Base-by-base conservation (phyloP, 78 protist genomes). In the Guillardia theta region DNA sequence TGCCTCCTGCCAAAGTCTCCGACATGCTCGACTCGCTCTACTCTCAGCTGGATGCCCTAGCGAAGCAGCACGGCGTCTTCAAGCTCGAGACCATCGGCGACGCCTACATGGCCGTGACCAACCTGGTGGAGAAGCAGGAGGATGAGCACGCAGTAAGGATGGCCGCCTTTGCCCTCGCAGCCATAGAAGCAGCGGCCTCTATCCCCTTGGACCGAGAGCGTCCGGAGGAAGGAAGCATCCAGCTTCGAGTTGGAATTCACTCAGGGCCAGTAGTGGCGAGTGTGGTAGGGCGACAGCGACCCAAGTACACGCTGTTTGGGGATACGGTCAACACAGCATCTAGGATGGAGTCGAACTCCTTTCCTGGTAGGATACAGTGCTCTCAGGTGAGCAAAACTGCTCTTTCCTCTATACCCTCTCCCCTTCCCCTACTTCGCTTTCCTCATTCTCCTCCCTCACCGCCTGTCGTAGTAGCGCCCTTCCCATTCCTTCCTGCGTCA, bases 241-340 rank as follows among this genome's bases (percentile, higher is more conserved):
- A 24, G 21, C 36, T 80, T 19, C 88, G 88, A 46, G 93, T 88
- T 62, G 93, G 93, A 33, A 5, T 78, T 21, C 94, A 92, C 88
- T 58, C 94, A 41, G 94, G 94, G 2, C 94, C 94, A 9, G 50
- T 92, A 21, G 94, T 62, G 88, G 80, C 94, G 0, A 36, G 64
- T 19, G 94, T 92, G 24, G 44, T 92, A 30, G 94, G 94, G 12
- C 24, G 33, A 30, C 48, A 12, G 36, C 19, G 27, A 21, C 94
- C 83, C 21, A 83, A 88, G 22, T 92, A 92, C 19, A 36, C 70
- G 18, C 88, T 92, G 37, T 92, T 92, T 43, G 83, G 83, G 6
- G 83, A 70, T 24, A 70, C 83, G n/a, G 22, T 70, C 83, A 70
- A 70, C 83, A 33, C 45, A 0, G 83, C 83, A 22, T 22, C 36